A percentile compares a stretch with the other conserved stretches of the same genome.
Conservation (phyloP, 2,329 filamentous ascomycete species). For the Fusarium austroafricanum region DNA sequence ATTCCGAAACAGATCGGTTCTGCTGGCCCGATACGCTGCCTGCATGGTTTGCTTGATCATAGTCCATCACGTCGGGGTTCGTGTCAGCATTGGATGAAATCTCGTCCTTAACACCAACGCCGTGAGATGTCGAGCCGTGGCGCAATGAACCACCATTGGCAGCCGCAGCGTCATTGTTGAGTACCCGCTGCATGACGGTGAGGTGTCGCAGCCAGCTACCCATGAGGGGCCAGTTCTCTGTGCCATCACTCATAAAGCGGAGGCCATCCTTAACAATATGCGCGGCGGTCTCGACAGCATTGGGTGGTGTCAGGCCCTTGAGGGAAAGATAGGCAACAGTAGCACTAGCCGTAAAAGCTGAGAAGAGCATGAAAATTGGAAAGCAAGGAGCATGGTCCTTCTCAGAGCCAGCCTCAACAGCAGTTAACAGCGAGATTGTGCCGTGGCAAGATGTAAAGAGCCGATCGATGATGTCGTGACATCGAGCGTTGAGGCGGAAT, state of each 20-base stretch:
- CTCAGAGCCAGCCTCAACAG: constrained; percentile 66
- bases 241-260: constrained; percentile 68
- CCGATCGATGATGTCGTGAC: constrained; percentile 65
- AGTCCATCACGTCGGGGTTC: constrained; percentile 68
- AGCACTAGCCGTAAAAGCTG: constrained; percentile 69
- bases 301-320: constrained; percentile 67
- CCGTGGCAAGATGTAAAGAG: constrained; percentile 70
- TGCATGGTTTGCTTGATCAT: constrained; percentile 55
- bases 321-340: constrained; percentile 72
- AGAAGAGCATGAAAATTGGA: constrained; percentile 73
- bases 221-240: constrained; percentile 70
- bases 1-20: constrained; percentile 53
- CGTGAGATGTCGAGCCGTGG: constrained; percentile 51
- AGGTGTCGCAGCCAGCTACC: constrained; percentile 70
- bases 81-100: constrained; percentile 66
- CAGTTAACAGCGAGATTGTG: constrained; percentile 66
- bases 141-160: constrained; percentile 45
- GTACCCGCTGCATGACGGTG: constrained; percentile 70
- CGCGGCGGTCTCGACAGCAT: constrained; percentile 67
- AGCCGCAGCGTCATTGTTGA: constrained; percentile 63
- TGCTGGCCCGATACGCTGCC: constrained; percentile 45
- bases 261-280: constrained; percentile 69
- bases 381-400: constrained; percentile 70
- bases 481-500: constrained; percentile 63
- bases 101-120: constrained; percentile 63